Base-by-base conservation (phyloP, 108 stramenopile genomes). In the Nitzschia sp. region DNA sequence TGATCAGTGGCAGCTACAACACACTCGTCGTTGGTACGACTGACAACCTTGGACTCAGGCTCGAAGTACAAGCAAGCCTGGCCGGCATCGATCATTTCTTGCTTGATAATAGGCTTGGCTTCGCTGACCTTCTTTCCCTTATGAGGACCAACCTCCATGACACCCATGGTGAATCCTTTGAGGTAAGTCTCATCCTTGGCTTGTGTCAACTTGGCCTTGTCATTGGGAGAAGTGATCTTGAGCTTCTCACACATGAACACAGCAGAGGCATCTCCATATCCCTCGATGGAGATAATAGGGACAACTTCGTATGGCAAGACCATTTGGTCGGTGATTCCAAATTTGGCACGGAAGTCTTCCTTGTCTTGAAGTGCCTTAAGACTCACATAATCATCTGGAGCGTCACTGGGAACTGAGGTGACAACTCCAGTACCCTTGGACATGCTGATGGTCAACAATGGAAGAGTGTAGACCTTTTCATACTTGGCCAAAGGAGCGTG, bases 1-100 rank as follows among this genome's bases (percentile, higher is more conserved):
- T 99, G 98, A 86, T 99, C 97, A 17, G 97, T 96, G 3, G 94
- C 86, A 12, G 98, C 98, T 43, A 99, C 98, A 22, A 97, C 92
- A 77, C 98, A 99, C 70, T 97, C 97, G 51, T 98, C 97, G 37
- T 97, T 96, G 11, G 96, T 96, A 48, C 98, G 92, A 44, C 89
- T 91, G 41, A 99, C 75, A 42, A 99, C 97, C 58, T 78, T 76
- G 0, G 82, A 87, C 73, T 98, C 97, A 10, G 98, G 98, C 78
- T 99, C 98, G 79, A 88, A 97, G 72, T 97, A 99, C 20, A 89
- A 61, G 67, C 90, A 83, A 6, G 98, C 98, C 41, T 93, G 72
- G 10, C 93, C 89, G 11, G 87, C 87, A 41, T 86, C 93, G 63
- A 98, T 96, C 89, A 99, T 86, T 77, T 95, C 91, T 53, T 92